Percentiles rank a stretch among this genome's conserved stretches.
Conservation (phyloP, 257 asterid species). For the Solanum rostratum region DNA sequence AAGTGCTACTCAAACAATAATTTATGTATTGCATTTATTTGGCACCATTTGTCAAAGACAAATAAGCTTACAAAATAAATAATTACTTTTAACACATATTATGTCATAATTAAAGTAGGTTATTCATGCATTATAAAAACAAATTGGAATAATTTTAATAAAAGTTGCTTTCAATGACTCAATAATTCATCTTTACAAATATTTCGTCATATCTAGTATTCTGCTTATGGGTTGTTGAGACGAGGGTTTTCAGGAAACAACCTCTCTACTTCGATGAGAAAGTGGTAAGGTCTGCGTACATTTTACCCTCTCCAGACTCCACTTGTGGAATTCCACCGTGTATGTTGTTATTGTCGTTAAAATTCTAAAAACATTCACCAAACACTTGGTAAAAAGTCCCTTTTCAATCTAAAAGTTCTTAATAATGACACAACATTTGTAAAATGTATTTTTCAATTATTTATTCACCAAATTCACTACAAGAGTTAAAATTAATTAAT, state of each 20-base stretch:
- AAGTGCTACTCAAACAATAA: neutral
- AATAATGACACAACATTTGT: neutral
- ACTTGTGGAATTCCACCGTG: no score
- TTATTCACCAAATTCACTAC: neutral
- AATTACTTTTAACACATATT: neutral
- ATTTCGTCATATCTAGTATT: no score
- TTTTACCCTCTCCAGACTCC: no score
- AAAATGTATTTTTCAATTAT: neutral
- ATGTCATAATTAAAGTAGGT: neutral
- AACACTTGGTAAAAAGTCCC: neutral
- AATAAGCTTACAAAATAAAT: neutral
- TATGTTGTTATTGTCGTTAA: no score
- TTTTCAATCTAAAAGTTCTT: neutral
- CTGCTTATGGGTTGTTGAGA: no score
- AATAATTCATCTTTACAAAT: neutral
- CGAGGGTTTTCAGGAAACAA: no score
- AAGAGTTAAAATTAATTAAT: neutral
- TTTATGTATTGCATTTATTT: neutral
- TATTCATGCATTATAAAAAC: neutral
- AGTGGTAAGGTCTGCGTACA: no score
- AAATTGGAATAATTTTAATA: neutral
- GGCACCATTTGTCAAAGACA: neutral
- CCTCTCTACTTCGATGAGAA: no score
- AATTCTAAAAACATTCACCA: neutral
- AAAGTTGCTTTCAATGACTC: neutral